Conservation (phyloP, 345 rosid genomes). For the Populus simonii region DNA sequence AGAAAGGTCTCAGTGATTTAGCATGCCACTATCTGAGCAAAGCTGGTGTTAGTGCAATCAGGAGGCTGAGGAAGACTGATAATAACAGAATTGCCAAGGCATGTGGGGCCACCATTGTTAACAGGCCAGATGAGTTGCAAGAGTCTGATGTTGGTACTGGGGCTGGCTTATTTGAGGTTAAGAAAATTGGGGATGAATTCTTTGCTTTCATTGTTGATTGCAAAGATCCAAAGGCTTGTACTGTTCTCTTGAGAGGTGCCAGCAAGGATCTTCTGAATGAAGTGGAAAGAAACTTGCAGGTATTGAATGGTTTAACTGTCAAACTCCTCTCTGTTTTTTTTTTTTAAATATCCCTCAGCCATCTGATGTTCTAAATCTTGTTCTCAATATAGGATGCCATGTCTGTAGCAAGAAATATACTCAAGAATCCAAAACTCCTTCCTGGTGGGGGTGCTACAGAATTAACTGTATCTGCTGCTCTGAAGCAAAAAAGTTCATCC, state of each 20-base stretch:
- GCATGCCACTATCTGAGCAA: constrained; percentile 91
- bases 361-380: neutral
- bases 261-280: constrained; percentile 96
- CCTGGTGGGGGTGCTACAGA: constrained; percentile 98
- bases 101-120: constrained; percentile 91
- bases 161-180: constrained; percentile 92
- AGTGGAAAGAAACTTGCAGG: constrained; percentile 98
- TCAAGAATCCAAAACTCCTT: constrained; percentile 88
- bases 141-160: constrained; percentile 96
- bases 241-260: constrained; percentile 91
- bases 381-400: constrained; percentile 67
- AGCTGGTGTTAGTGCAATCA: constrained; percentile 91
- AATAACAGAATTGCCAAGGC: constrained; percentile 96
- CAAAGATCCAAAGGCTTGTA: constrained; percentile 92
- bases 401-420: constrained; percentile 94
- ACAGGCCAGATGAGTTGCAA: constrained; percentile 91
- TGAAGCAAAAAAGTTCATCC: constrained; percentile 89
- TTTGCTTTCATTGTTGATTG: constrained; percentile 87
- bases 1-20: constrained; percentile 96
- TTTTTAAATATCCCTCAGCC: neutral
- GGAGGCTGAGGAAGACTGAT: constrained; percentile 90
- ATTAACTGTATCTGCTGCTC: constrained; percentile 81
- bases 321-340: neutral
- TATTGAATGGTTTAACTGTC: constrained; percentile 9
- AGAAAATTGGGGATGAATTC: constrained; percentile 93